Conservation (phyloP, 169 alveolate genomes). For the Babesia bigemina region DNA sequence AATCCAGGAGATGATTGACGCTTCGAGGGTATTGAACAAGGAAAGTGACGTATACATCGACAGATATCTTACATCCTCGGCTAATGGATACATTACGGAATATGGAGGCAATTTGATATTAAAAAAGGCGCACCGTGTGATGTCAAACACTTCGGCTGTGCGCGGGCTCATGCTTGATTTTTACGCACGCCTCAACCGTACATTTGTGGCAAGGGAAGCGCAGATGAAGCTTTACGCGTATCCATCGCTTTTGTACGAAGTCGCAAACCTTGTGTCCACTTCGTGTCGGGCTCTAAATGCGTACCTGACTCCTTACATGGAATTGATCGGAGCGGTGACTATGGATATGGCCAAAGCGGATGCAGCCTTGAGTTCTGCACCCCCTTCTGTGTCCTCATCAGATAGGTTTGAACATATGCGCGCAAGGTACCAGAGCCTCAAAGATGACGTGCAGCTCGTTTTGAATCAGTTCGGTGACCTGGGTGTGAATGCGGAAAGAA, state of each 20-base stretch:
- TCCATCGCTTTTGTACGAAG: too few relatives aligned
- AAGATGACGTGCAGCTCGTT: background rate
- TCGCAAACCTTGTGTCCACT: too few relatives aligned
- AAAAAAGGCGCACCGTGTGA: too few relatives aligned
- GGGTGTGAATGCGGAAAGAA: background rate
- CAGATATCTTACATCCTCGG: too few relatives aligned
- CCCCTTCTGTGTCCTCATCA: background rate
- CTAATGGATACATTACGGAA: too few relatives aligned
- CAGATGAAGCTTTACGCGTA: too few relatives aligned
- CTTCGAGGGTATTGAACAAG: too few relatives aligned
- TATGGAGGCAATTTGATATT: too few relatives aligned
- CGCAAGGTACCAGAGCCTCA: background rate
- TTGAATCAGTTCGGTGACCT: background rate
- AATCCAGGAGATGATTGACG: too few relatives aligned
- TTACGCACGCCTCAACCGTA: background rate
- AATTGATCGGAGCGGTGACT: background rate
- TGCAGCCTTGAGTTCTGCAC: background rate
- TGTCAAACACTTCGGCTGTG: background rate
- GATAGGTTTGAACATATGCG: background rate
- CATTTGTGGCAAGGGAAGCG: too few relatives aligned
- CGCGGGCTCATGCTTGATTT: background rate
- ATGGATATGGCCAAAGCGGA: background rate
- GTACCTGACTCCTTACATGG: background rate
- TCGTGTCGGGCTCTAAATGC: too few relatives aligned
- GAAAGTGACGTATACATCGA: too few relatives aligned